Base-by-base conservation (phyloP, 2,329 filamentous ascomycete genomes). In the Neobulgaria alba region DNA sequence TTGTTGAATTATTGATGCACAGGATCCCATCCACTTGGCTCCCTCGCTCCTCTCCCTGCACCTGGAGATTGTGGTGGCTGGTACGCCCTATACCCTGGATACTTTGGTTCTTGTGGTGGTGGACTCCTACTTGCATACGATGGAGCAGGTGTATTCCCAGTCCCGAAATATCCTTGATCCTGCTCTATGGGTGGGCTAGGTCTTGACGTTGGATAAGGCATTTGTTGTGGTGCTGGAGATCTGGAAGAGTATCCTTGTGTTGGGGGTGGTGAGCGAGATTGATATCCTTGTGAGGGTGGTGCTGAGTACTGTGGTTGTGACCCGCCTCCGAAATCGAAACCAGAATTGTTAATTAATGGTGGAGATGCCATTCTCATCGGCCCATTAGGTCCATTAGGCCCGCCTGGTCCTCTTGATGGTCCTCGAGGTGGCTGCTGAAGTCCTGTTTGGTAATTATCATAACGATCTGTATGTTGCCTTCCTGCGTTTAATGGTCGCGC, bases 1-100 rank as follows among this genome's bases (percentile, higher is more conserved):
- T n/a, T n/a, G n/a, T n/a, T n/a, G n/a, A 21, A 19, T 42, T 38
- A 51, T 34, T 48, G 43, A 10, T 45, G 47, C 0, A 55, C 54
- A 12, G 54, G 54, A 46, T 55, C 54, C 54, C 54, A 57, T 16
- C 46, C 36, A 34, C 52, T 44, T 12, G 54, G 52, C 35, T 51
- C 47, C 29, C 42, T 41, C 2, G 29, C 23, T 10, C 33, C 35
- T 14, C 37, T 41, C 10, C 38, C 30, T 39, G 29, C 23, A 12
- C 23, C 12, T 12, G 23, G 7, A n/a, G n/a, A n/a, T 29, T 34
- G 36, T 14, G 39, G 39, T 7, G 46, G 46, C 21, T 48, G 47
- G 34, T 54, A 56, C 10, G 52, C 34, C 34, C 44, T 47, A 33
- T 55, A 54, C 7, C 49, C 49, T n/a, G 49, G 51, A 38, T 56